phyloP scores from a whole-genome alignment of 2,329 filamentous ascomycete species.

The Stachybotrys chartarum region DNA sequence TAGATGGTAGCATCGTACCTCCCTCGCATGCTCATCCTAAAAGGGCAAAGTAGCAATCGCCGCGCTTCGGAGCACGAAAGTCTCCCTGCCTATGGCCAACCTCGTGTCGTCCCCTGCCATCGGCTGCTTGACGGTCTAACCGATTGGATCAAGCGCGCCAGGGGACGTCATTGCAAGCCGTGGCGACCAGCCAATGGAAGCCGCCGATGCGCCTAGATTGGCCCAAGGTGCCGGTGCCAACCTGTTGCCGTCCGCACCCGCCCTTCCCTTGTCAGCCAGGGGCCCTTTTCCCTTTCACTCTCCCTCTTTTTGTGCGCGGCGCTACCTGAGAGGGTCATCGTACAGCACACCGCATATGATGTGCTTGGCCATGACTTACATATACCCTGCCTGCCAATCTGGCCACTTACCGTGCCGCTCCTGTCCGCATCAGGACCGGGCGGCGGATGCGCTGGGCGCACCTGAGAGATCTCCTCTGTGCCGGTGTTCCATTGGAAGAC shows the following conservation, averaged over 20 bases:
- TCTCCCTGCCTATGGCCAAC: too few relatives aligned
- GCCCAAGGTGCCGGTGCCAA: constrained; percentile 17
- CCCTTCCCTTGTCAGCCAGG: constrained; percentile 2
- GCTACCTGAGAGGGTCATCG: constrained; percentile 1
- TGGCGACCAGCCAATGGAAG: background rate
- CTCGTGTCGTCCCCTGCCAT: background rate
- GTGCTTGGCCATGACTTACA: constrained; percentile 8
- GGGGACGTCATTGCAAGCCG: constrained; percentile 13
- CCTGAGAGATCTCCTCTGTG: too few relatives aligned
- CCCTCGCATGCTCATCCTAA: too few relatives aligned
- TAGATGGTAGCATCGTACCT: too few relatives aligned
- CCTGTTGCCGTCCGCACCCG: constrained; percentile 10
- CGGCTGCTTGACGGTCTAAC: background rate
- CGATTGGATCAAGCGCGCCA: background rate
- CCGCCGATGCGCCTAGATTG: constrained; percentile 2
- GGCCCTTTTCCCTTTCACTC: constrained; percentile 5
- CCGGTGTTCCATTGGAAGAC: background rate
- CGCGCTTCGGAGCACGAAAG: too few relatives aligned
- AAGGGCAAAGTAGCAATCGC: too few relatives aligned
- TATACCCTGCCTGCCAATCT: constrained; percentile 1
- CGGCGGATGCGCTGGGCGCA: too few relatives aligned
- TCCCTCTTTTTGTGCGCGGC: constrained; percentile 3
- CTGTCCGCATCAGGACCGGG: background rate
- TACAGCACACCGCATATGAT: constrained; percentile 14
- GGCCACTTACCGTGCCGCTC: background rate